phyloP scores from a whole-genome alignment of 495 filamentous ascomycete genomes.

The Lophium mytilinum region DNA sequence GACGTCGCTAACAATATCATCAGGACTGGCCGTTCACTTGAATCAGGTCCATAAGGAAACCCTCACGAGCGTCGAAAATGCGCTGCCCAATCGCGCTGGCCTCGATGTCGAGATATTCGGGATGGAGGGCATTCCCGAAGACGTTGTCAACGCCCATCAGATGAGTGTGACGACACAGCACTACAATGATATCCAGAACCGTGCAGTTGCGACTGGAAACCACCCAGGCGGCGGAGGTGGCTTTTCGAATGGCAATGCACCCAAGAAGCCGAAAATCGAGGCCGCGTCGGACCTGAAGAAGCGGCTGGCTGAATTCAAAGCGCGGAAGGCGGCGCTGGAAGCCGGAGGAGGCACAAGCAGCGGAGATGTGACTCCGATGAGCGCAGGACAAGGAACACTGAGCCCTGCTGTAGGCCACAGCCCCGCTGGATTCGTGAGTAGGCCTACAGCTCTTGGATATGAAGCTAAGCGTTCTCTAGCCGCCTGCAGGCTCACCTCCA shows the following conservation, averaged over 20 bases:
- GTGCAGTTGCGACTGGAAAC: slow-evolving; percentile 76
- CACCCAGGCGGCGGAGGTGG: slow-evolving; percentile 45
- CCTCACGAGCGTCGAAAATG: slow-evolving; percentile 79
- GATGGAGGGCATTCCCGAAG: slow-evolving; percentile 92
- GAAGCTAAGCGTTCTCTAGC: neutral
- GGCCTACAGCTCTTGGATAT: neutral
- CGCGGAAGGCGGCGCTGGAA: slow-evolving; percentile 15
- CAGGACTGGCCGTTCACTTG: slow-evolving; percentile 92
- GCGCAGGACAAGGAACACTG: slow-evolving; percentile 30
- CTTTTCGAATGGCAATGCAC: neutral
- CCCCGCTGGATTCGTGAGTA: slow-evolving; percentile 48
- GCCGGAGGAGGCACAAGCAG: slow-evolving; percentile 42
- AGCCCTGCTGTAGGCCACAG: slow-evolving; percentile 50
- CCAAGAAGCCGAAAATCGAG: slow-evolving; percentile 27
- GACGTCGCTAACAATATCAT: neutral
- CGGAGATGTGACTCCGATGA: slow-evolving; percentile 50
- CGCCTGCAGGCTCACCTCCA: neutral
- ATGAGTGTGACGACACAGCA: slow-evolving; percentile 76
- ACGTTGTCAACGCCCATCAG: slow-evolving; percentile 70
- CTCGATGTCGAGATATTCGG: slow-evolving; percentile 95
- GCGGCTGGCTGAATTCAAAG: slow-evolving; percentile 21
- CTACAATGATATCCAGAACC: slow-evolving; percentile 76
- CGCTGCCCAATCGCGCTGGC: slow-evolving; percentile 70
- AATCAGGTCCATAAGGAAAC: slow-evolving; percentile 96
- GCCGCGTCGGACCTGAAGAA: slow-evolving; percentile 20